These are phyloP conservation scores for Leccinellum luteum DNA, from an alignment of 768 basidiomycete species.

Conservation along the genomic window DNA sequence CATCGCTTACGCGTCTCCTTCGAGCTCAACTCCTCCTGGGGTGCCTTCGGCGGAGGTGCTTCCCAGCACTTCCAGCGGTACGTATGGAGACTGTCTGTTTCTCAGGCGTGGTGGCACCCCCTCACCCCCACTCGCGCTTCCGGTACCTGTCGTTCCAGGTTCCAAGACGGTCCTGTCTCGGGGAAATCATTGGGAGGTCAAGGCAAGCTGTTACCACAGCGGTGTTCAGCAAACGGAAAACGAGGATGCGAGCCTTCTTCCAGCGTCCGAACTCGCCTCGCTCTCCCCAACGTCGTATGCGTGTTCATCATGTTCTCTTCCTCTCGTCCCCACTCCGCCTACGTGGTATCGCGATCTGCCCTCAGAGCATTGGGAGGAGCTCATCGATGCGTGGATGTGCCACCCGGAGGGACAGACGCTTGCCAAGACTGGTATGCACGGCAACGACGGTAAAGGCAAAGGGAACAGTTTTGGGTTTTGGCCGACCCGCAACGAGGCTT, in stretches of 20 bases:
- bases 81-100: conserved; percentile 53
- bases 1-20: conserved; percentile 38
- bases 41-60: conserved; percentile 60
- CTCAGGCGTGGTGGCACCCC: conserved; percentile 57
- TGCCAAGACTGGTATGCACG: conserved; percentile 44
- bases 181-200: conserved; percentile 68
- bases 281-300: conserved; percentile 63
- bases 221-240: conserved; percentile 9
- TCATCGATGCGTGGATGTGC: conserved; percentile 98
- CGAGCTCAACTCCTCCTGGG: conserved; percentile 38
- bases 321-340: conserved; percentile 53
- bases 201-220: conserved; percentile 44
- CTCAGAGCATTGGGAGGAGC: conserved; percentile 96
- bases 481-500: conserved; percentile 67
- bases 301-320: conserved; percentile 78
- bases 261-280: conserved; percentile 61
- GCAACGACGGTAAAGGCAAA: conserved; percentile 14
- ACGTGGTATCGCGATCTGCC: conserved; percentile 81
- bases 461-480: conserved; percentile 60
- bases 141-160: conserved; percentile 56
- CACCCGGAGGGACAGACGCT: conserved; percentile 81
- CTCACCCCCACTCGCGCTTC: conserved; percentile 57
- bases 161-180: conserved; percentile 56
- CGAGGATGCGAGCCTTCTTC: conserved; percentile 50
- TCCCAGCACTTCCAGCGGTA: conserved; percentile 40